Evolutionary conservation across 1,284 basidiomycete genomes (phyloP).

Genomic region (Phlebopus sp.): DNA sequence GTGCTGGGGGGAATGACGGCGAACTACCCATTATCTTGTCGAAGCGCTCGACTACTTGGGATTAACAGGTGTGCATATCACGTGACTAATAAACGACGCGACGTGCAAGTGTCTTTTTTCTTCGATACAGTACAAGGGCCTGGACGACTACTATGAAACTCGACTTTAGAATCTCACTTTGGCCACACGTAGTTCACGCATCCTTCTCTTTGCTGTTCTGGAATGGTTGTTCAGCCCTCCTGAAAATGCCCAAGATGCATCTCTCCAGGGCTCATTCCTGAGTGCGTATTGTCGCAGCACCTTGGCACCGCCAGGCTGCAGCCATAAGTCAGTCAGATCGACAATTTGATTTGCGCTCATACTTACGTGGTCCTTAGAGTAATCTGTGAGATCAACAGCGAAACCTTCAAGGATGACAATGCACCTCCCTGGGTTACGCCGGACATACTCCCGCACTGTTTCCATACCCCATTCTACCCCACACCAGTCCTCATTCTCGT

Average conservation of each 20-base stretch:
- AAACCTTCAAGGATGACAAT: conserved; percentile 61
- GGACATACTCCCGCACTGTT: conserved; percentile 37
- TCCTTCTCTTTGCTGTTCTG: conserved; percentile 51
- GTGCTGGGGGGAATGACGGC: conserved; percentile 27
- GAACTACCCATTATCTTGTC: conserved; percentile 34
- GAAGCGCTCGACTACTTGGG: conserved; percentile 23
- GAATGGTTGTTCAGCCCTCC: conserved; percentile 76
- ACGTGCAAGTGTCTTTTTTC: not conserved
- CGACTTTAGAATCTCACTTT: conserved; percentile 39
- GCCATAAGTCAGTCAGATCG: no score
- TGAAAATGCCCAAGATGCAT: conserved; percentile 65
- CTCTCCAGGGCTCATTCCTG: conserved; percentile 31
- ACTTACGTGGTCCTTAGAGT: conserved; percentile 67
- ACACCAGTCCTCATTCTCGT: no score
- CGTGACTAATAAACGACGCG: conserved; percentile 20
- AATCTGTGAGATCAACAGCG: conserved; percentile 61
- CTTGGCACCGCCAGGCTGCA: conserved; percentile 53
- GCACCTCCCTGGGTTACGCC: conserved; percentile 38
- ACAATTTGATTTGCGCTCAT: conserved; percentile 15
- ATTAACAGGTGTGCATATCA: conserved; percentile 19
- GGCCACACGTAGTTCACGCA: conserved; percentile 54
- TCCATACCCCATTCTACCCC: no score
- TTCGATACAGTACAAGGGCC: no score
- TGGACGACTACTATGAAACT: not conserved
- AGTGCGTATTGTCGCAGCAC: conserved; percentile 49